These are phyloP conservation scores for Strobilomyces dryophilus DNA, from an alignment of 768 basidiomycete genomes.

Conservation along the genomic window DNA sequence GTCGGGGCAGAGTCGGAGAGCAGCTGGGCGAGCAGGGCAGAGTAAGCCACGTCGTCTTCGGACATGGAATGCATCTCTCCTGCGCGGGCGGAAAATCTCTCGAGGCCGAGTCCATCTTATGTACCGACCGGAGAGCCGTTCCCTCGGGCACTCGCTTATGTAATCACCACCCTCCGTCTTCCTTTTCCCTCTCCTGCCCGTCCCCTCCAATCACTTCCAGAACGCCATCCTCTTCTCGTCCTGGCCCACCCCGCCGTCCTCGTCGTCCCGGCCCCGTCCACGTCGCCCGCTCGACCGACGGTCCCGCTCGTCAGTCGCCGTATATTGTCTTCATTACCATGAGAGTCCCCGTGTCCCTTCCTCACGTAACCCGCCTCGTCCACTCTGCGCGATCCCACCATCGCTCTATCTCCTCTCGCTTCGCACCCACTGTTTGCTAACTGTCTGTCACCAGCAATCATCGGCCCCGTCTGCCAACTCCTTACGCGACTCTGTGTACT, in stretches of 20 bases:
- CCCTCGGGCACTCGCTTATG: conserved; percentile 7
- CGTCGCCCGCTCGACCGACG: not conserved
- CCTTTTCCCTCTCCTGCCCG: not conserved
- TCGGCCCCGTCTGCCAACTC: not conserved
- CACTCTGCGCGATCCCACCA: too few species aligned
- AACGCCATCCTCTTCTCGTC: not conserved
- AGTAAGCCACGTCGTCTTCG: conserved; percentile 30
- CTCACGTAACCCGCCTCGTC: not conserved
- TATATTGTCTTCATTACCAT: conserved; percentile 1
- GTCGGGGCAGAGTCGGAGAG: conserved; percentile 19
- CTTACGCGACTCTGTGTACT: not conserved
- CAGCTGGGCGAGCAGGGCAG: conserved; percentile 26
- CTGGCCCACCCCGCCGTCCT: not conserved
- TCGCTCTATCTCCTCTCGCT: too few species aligned
- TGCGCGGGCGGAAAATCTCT: not conserved
- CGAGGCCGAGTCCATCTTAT: conserved; percentile 19
- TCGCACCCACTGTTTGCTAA: not conserved
- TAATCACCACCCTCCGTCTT: not conserved
- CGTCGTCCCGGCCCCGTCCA: not conserved
- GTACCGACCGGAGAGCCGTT: conserved; percentile 4
- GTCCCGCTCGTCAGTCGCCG: conserved; percentile 1
- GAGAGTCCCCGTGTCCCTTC: not conserved
- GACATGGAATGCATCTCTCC: conserved; percentile 20
- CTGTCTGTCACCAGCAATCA: not conserved
- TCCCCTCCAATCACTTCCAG: not conserved